A percentile compares a stretch with the other conserved stretches of the same genome.
These are phyloP conservation scores for Hemileia vastatrix DNA, from an alignment of 1,284 basidiomycete species.

Conservation along the genomic window DNA sequence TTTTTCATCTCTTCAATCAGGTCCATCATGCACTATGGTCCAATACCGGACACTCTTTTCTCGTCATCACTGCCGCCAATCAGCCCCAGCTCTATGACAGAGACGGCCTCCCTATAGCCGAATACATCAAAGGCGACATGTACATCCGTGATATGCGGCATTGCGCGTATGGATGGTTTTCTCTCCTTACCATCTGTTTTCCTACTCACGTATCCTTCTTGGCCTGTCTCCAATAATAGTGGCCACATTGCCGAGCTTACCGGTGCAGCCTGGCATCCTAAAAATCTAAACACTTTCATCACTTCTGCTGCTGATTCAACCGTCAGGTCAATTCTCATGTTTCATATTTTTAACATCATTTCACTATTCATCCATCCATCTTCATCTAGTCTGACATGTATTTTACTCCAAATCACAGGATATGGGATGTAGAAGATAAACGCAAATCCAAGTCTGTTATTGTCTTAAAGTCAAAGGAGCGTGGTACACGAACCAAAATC, in stretches of 20 bases:
- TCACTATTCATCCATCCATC: constrained; percentile 8
- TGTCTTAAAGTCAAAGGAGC: constrained; percentile 88
- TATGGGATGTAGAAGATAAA: constrained; percentile 84
- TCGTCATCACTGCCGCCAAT: constrained; percentile 75
- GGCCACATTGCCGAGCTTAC: constrained; percentile 90
- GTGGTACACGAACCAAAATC: constrained; percentile 88
- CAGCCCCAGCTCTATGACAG: constrained; percentile 80
- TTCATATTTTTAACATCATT: not conserved
- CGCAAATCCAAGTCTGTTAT: constrained; percentile 87
- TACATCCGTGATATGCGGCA: constrained; percentile 98
- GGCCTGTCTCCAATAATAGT: constrained; percentile 47
- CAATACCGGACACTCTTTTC: constrained; percentile 69
- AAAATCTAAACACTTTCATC: constrained; percentile 68
- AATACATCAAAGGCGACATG: constrained; percentile 87
- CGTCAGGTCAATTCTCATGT: constrained; percentile 57
- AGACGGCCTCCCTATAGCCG: constrained; percentile 67
- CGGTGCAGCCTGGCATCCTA: constrained; percentile 83
- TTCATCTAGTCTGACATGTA: constrained; percentile 13
- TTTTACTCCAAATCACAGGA: constrained; percentile 49
- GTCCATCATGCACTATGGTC: constrained; percentile 81
- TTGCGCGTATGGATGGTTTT: constrained; percentile 60
- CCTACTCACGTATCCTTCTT: constrained; percentile 6
- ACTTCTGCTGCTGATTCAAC: constrained; percentile 93
- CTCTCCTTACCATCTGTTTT: not conserved
- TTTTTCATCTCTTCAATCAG: constrained; percentile 47